Evolutionary conservation across 176 grass and related monocot genomes (phyloP).

Genomic region (Aechmea fasciata): DNA sequence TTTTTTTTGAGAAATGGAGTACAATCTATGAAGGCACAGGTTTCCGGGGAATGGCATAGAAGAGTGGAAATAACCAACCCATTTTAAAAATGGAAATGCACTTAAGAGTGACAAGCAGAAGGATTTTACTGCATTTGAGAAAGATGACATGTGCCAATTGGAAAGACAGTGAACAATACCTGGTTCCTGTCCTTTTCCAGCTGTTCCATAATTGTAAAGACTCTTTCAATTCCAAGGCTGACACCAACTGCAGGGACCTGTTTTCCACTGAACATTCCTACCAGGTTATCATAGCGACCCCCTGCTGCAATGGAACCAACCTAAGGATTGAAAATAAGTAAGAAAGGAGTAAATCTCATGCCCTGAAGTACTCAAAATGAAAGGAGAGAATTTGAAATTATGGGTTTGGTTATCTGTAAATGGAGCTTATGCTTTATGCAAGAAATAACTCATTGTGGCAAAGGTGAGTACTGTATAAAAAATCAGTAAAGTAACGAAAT

Average conservation of each 20-base stretch:
- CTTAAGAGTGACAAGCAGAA: no score
- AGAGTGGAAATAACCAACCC: no score
- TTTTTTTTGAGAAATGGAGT: no score
- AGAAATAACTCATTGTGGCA: no score
- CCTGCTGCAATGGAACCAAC: slow-evolving; percentile 96
- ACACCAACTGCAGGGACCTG: slow-evolving; percentile 91
- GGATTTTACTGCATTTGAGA: neutral
- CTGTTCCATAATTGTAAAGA: slow-evolving; percentile 93
- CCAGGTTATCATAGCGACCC: slow-evolving; percentile 82
- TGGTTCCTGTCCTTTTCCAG: slow-evolving; percentile 72
- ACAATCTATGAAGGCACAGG: no score
- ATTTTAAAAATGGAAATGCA: no score
- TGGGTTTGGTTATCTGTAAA: no score
- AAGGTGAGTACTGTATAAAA: neutral
- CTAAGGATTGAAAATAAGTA: slow-evolving; percentile 29
- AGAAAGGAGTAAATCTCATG: slow-evolving; percentile 8
- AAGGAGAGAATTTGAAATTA: neutral
- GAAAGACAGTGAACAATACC: slow-evolving; percentile 24
- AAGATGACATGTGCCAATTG: neutral
- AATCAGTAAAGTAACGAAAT: slow-evolving; percentile 1
- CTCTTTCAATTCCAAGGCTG: slow-evolving; percentile 94
- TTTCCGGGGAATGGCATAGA: no score
- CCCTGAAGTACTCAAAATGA: neutral
- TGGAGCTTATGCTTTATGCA: no score
- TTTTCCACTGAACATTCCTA: slow-evolving; percentile 93